Conservation (phyloP, 1,139 yeast genomes). For the Suhomyces panamericanus region DNA sequence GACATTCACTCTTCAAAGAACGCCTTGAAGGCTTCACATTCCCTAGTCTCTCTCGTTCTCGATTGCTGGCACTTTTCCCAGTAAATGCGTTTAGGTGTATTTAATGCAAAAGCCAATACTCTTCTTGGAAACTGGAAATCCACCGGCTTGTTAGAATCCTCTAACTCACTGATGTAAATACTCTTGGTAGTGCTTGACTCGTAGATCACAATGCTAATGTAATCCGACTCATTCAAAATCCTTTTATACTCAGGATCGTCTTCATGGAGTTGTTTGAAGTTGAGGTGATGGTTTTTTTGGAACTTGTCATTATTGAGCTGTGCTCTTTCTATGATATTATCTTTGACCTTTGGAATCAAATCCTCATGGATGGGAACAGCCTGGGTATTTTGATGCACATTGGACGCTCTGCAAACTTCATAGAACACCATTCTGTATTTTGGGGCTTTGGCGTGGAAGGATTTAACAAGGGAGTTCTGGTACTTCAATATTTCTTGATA, state of each 20-base stretch:
- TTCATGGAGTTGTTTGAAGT: slow-evolving; percentile 37
- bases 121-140: slow-evolving; percentile 82
- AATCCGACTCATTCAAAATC: slow-evolving; percentile 38
- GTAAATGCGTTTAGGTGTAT: slow-evolving; percentile 58
- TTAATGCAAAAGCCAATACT: slow-evolving; percentile 62
- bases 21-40: slow-evolving; percentile 58
- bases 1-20: slow-evolving; percentile 27
- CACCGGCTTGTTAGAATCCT: slow-evolving; percentile 30
- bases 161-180: slow-evolving; percentile 27
- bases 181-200: slow-evolving; percentile 16
- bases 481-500: slow-evolving; percentile 36
- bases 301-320: slow-evolving; percentile 52
- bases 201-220: slow-evolving; percentile 40
- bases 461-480: slow-evolving; percentile 45
- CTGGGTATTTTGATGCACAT: slow-evolving; percentile 69
- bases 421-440: slow-evolving; percentile 53
- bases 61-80: slow-evolving; percentile 78
- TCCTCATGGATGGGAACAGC: slow-evolving; percentile 56
- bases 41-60: slow-evolving; percentile 55
- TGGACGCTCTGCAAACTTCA: slow-evolving; percentile 56
- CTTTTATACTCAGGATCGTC: slow-evolving; percentile 22
- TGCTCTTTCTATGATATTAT: slow-evolving; percentile 39
- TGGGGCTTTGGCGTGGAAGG: slow-evolving; percentile 40
- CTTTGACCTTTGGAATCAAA: slow-evolving; percentile 36
- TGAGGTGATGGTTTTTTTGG: slow-evolving; percentile 41